Evolutionary conservation across 169 alveolate genomes (phyloP).

Genomic region (Babesia caballi): DNA sequence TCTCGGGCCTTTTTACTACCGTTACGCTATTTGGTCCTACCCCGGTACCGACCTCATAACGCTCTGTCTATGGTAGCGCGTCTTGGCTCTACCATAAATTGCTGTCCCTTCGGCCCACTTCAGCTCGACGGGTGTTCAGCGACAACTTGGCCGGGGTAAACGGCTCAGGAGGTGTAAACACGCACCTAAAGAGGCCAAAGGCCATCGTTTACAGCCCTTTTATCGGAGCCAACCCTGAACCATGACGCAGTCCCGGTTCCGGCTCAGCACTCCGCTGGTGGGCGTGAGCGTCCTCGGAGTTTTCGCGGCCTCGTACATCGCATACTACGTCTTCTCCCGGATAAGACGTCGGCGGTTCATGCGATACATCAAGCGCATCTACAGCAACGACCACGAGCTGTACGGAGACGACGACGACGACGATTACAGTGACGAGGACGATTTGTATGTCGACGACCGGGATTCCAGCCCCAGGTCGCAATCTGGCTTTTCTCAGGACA

Average conservation of each 20-base stretch:
- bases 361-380: constrained; percentile 13
- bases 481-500: no score
- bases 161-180: no score
- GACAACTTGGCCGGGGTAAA: no score
- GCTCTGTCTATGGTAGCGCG: no score
- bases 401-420: constrained; percentile 22
- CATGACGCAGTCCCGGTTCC: background rate
- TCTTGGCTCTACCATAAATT: no score
- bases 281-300: constrained; percentile 36
- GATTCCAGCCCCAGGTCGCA: no score
- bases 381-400: constrained; percentile 36
- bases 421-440: constrained; percentile 26
- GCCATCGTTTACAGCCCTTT: background rate
- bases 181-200: background rate
- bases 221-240: background rate
- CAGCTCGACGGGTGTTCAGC: no score
- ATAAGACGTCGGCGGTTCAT: constrained; percentile 14
- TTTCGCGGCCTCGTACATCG: constrained; percentile 36
- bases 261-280: constrained; percentile 28
- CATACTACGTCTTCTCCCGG: constrained; percentile 40
- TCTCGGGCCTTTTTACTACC: no score
- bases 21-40: no score
- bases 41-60: no score
- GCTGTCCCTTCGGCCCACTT: no score
- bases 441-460: constrained; percentile 1